Conservation (phyloP, 139 green algal species). For the Coelastrella sp. region DNA sequence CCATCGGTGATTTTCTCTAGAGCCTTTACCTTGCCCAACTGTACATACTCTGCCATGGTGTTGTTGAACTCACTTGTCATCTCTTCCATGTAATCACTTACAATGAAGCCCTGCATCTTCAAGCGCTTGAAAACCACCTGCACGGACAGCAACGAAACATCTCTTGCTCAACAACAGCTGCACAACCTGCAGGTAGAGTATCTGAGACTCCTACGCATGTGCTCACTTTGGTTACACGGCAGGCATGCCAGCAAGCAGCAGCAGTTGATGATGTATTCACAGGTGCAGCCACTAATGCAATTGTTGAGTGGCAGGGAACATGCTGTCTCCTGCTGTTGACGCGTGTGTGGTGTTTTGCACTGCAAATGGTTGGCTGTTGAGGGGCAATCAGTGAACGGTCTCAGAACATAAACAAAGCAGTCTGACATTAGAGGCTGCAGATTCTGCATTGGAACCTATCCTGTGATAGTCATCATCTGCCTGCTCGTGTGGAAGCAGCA, state of each 20-base stretch:
- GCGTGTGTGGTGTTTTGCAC: too few relatives aligned
- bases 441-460: background rate
- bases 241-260: background rate
- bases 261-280: background rate
- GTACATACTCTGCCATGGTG: slow-evolving; percentile 27
- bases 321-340: too few relatives aligned
- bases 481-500: background rate
- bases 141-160: slow-evolving; percentile 3
- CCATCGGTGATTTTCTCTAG: slow-evolving; percentile 50
- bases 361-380: too few relatives aligned
- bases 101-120: slow-evolving; percentile 54
- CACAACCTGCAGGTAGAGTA: too few relatives aligned
- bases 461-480: background rate
- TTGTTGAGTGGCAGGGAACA: too few relatives aligned
- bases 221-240: too few relatives aligned
- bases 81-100: slow-evolving; percentile 10
- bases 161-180: background rate
- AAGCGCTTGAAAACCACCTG: slow-evolving; percentile 39
- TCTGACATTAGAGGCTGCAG: background rate
- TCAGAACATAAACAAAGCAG: background rate
- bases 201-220: too few relatives aligned
- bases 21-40: slow-evolving; percentile 58
- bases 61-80: background rate
- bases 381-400: background rate
- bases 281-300: too few relatives aligned